Evolutionary conservation across 495 filamentous ascomycete genomes (phyloP).

Genomic region (Penicillium ucsense): DNA sequence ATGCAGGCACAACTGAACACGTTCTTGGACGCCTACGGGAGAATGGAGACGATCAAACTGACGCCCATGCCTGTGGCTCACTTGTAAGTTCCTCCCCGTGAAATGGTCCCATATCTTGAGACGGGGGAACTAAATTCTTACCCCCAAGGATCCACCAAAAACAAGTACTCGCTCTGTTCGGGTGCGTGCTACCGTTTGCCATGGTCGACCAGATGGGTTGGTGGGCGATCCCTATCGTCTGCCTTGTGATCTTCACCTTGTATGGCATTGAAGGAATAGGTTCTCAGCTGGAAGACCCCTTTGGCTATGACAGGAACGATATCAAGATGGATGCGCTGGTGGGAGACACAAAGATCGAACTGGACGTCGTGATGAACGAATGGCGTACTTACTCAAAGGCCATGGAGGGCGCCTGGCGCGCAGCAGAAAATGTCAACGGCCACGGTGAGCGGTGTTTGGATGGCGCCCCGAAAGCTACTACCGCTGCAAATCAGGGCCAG

Average conservation of each 20-base stretch:
- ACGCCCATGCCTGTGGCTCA: constrained; percentile 70
- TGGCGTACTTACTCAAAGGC: constrained; percentile 41
- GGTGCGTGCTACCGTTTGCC: constrained; percentile 63
- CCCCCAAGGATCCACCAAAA: constrained; percentile 64
- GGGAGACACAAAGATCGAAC: constrained; percentile 55
- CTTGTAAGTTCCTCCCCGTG: constrained; percentile 33
- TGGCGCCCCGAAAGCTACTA: constrained; percentile 2
- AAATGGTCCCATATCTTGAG: background rate
- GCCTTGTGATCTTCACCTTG: constrained; percentile 60
- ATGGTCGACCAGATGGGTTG: constrained; percentile 65
- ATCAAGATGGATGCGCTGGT: constrained; percentile 73
- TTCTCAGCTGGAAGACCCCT: constrained; percentile 65
- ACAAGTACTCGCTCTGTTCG: constrained; percentile 64
- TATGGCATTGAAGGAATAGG: constrained; percentile 71
- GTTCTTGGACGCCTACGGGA: constrained; percentile 55
- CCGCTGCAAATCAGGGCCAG: background rate
- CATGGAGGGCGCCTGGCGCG: constrained; percentile 6
- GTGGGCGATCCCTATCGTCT: constrained; percentile 61
- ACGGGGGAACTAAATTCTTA: no score
- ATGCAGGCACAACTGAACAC: constrained; percentile 55
- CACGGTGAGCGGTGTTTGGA: constrained; percentile 10
- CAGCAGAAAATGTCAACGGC: background rate
- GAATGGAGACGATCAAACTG: constrained; percentile 64
- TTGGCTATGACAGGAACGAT: constrained; percentile 65
- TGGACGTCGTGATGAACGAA: constrained; percentile 52